Percentiles rank a stretch among this genome's conserved stretches.
These are phyloP conservation scores for Jackrogersella minutella DNA, from an alignment of 495 filamentous ascomycete species.

Conservation along the genomic window DNA sequence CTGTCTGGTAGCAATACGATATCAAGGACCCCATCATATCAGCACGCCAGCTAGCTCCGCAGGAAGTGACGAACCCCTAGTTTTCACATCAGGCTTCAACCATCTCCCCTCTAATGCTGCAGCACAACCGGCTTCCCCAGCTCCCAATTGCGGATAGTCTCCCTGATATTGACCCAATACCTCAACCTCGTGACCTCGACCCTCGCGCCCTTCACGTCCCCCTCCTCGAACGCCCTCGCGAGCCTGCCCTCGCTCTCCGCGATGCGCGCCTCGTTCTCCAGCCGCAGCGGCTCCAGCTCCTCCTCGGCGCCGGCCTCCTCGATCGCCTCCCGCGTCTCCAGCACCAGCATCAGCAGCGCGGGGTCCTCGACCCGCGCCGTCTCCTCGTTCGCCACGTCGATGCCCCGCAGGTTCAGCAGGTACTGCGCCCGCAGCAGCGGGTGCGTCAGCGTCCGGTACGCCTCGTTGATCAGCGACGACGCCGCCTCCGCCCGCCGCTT, in stretches of 20 bases:
- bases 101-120: conserved; percentile 59
- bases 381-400: conserved; percentile 83
- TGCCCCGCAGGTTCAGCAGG: conserved; percentile 71
- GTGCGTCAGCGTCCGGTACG: conserved; percentile 80
- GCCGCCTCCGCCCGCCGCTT: conserved; percentile 69
- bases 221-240: conserved; percentile 67
- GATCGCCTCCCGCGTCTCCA: conserved; percentile 86
- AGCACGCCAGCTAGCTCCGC: too few relatives aligned
- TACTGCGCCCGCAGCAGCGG: conserved; percentile 87
- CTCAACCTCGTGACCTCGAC: conserved; percentile 77
- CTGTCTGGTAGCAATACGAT: too few relatives aligned
- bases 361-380: conserved; percentile 71
- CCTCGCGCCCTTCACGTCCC: conserved; percentile 72
- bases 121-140: conserved; percentile 73
- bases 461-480: conserved; percentile 84
- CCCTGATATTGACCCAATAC: conserved; percentile 91
- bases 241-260: conserved; percentile 64
- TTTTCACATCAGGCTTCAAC: background rate
- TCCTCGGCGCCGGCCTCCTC: conserved; percentile 75
- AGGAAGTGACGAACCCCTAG: too few relatives aligned
- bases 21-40: too few relatives aligned
- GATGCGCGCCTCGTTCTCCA: conserved; percentile 74
- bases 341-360: conserved; percentile 82
- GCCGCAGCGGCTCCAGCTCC: conserved; percentile 66
- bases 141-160: conserved; percentile 84